Base-by-base conservation (phyloP, 129 eudicot genomes). In the Escallonia rubra region DNA sequence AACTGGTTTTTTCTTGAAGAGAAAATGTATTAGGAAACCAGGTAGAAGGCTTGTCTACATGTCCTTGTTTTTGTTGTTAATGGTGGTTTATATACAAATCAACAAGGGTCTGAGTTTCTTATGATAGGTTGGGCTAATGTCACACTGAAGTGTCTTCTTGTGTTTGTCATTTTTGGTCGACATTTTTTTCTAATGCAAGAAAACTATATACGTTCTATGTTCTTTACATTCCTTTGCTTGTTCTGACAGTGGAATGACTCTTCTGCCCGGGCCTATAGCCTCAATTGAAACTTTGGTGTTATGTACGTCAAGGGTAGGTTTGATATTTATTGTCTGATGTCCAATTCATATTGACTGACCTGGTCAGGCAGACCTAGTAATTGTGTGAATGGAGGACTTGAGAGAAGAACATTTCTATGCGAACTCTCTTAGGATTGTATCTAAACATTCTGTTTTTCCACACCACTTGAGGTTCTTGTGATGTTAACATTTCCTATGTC, bases 81-180 rank as follows among this genome's bases (percentile, higher is more conserved):
- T 64, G 73, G 55, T 71, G 61, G 60, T 60, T 12, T 69, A 67
- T 61, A 42, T 70, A 67, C 34, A 75, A 63, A 81, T 40, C 74
- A 47, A 64, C 42, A 40, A 46, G 43, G 66, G 75, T 78, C 81
- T 80, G 83, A 81, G 86, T 59, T 75, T 79, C 68, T 79, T 58
- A 83, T 69, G 87, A 67, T 42, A 56, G 53, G 40, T 49, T 41
- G 38, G 61, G 48, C 34, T 63, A 2, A 52, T 46, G 8, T 53
- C 57, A 43, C 0, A 44, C 45, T 72, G 43, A 45, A 7, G 10
- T 83, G 83, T 75, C 41, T 72, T 48, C 38, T 72, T 67, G 79
- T 83, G 82, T 68, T 79, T 83, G 84, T 64, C 49, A 64, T 50
- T 72, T 83, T 39, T 76, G 72, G 60, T 83, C 38, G 56, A 76